Percentiles rank a stretch among this genome's conserved stretches.
Conservation (phyloP, 768 basidiomycete species). For the Leccinum variicolor region DNA sequence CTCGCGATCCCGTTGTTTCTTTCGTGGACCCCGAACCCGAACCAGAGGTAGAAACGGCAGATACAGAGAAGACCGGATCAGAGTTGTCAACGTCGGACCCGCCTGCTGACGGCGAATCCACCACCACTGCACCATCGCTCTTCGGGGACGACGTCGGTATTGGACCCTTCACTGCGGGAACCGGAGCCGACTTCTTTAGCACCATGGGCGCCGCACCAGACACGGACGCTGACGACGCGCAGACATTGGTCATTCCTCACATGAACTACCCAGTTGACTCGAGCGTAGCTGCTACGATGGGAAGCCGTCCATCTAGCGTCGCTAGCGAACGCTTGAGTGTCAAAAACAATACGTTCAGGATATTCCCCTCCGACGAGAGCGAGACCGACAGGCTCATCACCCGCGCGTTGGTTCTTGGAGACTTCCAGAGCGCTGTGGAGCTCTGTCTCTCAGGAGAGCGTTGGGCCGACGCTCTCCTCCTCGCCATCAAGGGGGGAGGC, state of each 20-base stretch:
- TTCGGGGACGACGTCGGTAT: constrained; percentile 75
- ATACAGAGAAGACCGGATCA: constrained; percentile 45
- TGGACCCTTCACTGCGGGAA: constrained; percentile 52
- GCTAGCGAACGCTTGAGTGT: constrained; percentile 43
- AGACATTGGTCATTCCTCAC: constrained; percentile 66
- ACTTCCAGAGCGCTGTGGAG: constrained; percentile 89
- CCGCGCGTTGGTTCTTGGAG: constrained; percentile 92
- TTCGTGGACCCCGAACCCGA: constrained; percentile 65
- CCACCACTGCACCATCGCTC: constrained; percentile 82
- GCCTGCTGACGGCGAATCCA: constrained; percentile 70
- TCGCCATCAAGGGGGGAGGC: constrained; percentile 87
- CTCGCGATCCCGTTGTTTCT: constrained; percentile 76
- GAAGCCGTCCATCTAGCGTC: constrained; percentile 84
- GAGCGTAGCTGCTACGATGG: constrained; percentile 91
- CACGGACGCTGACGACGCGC: constrained; percentile 32
- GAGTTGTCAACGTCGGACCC: constrained; percentile 74
- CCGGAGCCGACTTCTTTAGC: constrained; percentile 85
- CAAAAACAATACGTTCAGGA: constrained; percentile 83
- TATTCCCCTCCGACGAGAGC: constrained; percentile 84
- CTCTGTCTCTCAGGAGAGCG: constrained; percentile 86
- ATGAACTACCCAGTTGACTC: constrained; percentile 79
- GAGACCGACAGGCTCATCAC: constrained; percentile 88
- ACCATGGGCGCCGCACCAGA: constrained; percentile 58
- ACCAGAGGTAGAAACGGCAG: constrained; percentile 25
- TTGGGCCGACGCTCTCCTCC: constrained; percentile 91